phyloP scores from a whole-genome alignment of 345 rosid genomes.

The Populus alba region DNA sequence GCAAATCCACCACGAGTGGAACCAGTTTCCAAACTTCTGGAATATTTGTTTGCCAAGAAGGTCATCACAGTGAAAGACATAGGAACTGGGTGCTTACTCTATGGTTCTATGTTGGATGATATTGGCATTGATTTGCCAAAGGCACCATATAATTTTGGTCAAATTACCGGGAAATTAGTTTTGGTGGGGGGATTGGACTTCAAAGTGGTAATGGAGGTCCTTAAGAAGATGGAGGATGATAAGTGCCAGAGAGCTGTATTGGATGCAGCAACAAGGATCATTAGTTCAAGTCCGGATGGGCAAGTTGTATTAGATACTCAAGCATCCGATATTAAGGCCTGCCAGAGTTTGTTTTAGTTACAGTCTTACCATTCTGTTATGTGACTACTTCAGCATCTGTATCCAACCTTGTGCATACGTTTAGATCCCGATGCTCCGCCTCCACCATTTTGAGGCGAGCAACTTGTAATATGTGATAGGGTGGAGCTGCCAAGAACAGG shows the following conservation, averaged over 20 bases:
- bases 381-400: constrained; percentile 2
- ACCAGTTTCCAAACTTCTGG: constrained; percentile 48
- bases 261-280: constrained; percentile 43
- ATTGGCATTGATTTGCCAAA: constrained; percentile 80
- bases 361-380: not conserved
- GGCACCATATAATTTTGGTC: constrained; percentile 76
- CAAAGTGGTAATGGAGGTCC: constrained; percentile 51
- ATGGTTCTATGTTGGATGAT: constrained; percentile 70
- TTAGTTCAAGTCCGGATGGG: constrained; percentile 36
- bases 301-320: constrained; percentile 48
- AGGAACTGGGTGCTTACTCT: constrained; percentile 62
- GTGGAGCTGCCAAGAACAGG: constrained; percentile 31
- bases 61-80: constrained; percentile 49
- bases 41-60: constrained; percentile 43
- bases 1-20: constrained; percentile 62
- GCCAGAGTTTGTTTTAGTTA: constrained; percentile 43
- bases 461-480: constrained; percentile 37
- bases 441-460: constrained; percentile 24
- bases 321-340: constrained; percentile 56
- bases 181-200: constrained; percentile 52
- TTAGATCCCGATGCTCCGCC: constrained; percentile 8
- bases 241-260: constrained; percentile 50
- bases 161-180: constrained; percentile 62
- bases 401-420: constrained; percentile 5
- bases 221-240: constrained; percentile 67